Conservation (phyloP, 2,329 filamentous ascomycete genomes). For the Ophiostoma ulmi region DNA sequence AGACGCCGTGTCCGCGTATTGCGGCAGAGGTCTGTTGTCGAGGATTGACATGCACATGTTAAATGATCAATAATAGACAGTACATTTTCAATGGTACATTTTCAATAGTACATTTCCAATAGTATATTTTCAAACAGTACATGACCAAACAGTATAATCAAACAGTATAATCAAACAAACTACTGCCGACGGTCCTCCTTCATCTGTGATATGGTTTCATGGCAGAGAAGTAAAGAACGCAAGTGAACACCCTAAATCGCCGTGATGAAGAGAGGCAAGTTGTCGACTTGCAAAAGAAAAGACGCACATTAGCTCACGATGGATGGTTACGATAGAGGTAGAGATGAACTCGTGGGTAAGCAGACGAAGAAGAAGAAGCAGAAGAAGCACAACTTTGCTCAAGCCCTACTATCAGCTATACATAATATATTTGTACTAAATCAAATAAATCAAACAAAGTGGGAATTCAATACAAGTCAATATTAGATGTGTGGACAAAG, state of each 20-base stretch:
- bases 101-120: no score
- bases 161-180: not conserved
- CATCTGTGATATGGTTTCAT: not conserved
- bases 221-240: not conserved
- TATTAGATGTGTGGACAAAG: not conserved
- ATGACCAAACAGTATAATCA: no score
- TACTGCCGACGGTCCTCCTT: not conserved
- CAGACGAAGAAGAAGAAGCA: no score
- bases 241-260: not conserved
- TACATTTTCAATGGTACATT: no score
- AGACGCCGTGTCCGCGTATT: not conserved
- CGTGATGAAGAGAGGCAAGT: not conserved
- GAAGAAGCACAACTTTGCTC: no score
- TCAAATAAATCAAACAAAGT: not conserved
- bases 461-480: constrained; percentile 2
- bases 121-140: no score
- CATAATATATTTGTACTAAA: no score
- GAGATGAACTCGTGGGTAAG: not conserved
- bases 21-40: not conserved
- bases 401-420: no score
- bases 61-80: no score
- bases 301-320: constrained; percentile 8
- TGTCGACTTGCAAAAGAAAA: constrained; percentile 2
- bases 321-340: not conserved
- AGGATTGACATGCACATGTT: not conserved